Conservation (phyloP, 169 alveolate species). For the Eimeria tenella region DNA sequence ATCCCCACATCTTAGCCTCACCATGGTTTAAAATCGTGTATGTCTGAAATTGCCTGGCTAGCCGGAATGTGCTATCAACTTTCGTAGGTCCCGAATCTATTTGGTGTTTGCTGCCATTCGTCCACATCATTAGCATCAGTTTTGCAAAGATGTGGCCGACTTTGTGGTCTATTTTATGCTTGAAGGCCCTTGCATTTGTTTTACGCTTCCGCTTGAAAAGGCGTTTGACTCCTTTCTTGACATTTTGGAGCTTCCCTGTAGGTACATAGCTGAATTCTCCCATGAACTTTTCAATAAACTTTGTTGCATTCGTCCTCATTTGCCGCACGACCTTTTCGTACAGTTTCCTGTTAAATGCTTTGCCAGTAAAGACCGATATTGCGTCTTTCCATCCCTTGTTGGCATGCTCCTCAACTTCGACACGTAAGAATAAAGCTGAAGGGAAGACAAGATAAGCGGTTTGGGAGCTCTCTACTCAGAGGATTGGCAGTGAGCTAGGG, state of each 20-base stretch:
- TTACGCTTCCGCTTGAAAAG: not conserved
- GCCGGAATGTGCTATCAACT: not conserved
- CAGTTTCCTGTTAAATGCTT: not conserved
- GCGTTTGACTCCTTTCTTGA: conserved; percentile 1
- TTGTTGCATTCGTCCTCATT: not conserved
- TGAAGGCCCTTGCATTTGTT: not conserved
- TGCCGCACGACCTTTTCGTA: conserved; percentile 31
- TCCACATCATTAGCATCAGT: conserved; percentile 52
- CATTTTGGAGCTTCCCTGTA: not conserved
- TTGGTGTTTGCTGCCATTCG: conserved; percentile 51
- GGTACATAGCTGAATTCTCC: conserved; percentile 23
- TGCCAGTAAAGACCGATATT: not conserved
- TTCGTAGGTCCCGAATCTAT: not conserved
- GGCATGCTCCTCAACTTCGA: conserved; percentile 57
- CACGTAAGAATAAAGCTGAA: conserved; percentile 59
- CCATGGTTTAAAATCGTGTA: conserved; percentile 40
- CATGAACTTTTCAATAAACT: conserved; percentile 49
- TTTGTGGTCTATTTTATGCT: not conserved
- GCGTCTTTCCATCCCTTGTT: conserved; percentile 49
- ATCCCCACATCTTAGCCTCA: not conserved
- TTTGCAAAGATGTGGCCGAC: conserved; percentile 42
- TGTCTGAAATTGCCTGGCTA: conserved; percentile 32
- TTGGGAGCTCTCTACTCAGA: too few relatives aligned
- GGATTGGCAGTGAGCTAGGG: too few relatives aligned
- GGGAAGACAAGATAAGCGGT: too few relatives aligned